These are phyloP conservation scores for Pholiota microspora DNA, from an alignment of 768 basidiomycete genomes.

Conservation along the genomic window DNA sequence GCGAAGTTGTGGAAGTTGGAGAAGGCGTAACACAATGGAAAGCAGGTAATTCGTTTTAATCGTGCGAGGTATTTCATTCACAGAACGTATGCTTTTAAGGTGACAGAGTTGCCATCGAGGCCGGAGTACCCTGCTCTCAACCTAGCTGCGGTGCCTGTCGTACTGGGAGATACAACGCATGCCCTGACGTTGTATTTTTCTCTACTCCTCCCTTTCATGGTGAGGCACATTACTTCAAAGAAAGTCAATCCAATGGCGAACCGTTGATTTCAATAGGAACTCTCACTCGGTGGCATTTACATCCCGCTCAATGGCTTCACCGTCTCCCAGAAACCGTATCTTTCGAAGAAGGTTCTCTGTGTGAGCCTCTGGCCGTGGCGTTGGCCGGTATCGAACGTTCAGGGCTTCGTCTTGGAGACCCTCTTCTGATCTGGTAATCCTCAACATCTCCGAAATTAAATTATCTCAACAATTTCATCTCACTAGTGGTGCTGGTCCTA, in stretches of 20 bases:
- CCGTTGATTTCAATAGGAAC: slow-evolving; percentile 40
- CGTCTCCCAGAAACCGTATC: slow-evolving; percentile 59
- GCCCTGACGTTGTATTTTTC: slow-evolving; percentile 61
- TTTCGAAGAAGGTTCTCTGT: slow-evolving; percentile 67
- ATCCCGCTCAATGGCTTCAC: slow-evolving; percentile 68
- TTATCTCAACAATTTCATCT: neutral
- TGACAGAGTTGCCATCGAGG: slow-evolving; percentile 69
- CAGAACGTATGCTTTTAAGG: slow-evolving; percentile 28
- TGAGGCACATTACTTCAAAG: too few species aligned
- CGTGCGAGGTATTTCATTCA: too few species aligned
- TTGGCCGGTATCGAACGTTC: slow-evolving; percentile 67
- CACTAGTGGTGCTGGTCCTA: slow-evolving; percentile 62
- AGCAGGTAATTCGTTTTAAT: slow-evolving; percentile 33
- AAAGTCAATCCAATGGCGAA: neutral
- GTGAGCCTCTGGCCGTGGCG: slow-evolving; percentile 67
- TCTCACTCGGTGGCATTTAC: slow-evolving; percentile 62
- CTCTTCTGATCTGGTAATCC: slow-evolving; percentile 55
- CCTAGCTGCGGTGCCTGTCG: slow-evolving; percentile 61
- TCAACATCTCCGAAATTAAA: neutral
- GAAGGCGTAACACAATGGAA: slow-evolving; percentile 69
- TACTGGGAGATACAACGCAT: slow-evolving; percentile 65
- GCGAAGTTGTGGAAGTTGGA: slow-evolving; percentile 62
- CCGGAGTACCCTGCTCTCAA: slow-evolving; percentile 65
- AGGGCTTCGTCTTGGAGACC: slow-evolving; percentile 62
- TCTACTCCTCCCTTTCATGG: slow-evolving; percentile 71